phyloP scores from a whole-genome alignment of 768 basidiomycete species.

The Termitomyces sp. region DNA sequence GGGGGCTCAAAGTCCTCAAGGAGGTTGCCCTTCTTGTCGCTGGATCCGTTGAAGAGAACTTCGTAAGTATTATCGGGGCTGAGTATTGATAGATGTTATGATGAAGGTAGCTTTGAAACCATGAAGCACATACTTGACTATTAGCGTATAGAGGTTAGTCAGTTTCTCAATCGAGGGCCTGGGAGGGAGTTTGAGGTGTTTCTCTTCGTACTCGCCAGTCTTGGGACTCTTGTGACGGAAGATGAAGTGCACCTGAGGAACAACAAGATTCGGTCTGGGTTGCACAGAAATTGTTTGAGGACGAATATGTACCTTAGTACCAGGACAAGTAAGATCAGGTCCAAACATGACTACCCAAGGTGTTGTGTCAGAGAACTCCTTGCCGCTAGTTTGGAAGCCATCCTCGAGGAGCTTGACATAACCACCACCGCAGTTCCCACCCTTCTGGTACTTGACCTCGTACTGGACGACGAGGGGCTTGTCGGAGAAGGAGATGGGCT shows the following conservation, averaged over 20 bases:
- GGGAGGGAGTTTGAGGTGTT: constrained; percentile 83
- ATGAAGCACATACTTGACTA: constrained; percentile 66
- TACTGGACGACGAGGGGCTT: constrained; percentile 95
- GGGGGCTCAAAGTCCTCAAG: constrained; percentile 92
- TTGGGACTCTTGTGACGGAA: constrained; percentile 96
- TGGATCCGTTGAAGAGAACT: constrained; percentile 85
- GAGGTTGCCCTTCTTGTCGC: constrained; percentile 72
- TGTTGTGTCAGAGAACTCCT: constrained; percentile 91
- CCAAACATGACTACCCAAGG: constrained; percentile 98
- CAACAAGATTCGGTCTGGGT: background rate
- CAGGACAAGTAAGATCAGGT: constrained; percentile 90
- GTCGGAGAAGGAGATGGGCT: constrained; percentile 72
- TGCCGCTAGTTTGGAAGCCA: constrained; percentile 89
- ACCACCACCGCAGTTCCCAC: constrained; percentile 98
- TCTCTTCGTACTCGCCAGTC: constrained; percentile 93
- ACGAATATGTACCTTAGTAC: constrained; percentile 62
- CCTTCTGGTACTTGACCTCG: constrained; percentile 99
- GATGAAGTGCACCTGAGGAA: constrained; percentile 87
- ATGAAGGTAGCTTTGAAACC: background rate
- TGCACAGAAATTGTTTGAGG: background rate
- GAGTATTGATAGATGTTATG: constrained; percentile 1
- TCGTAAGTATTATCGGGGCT: constrained; percentile 95
- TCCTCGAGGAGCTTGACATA: constrained; percentile 95
- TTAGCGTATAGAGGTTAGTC: constrained; percentile 92
- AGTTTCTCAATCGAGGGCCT: constrained; percentile 84